phyloP scores from a whole-genome alignment of 192 early-diverging fungal species.

The Backusella macrospora region DNA sequence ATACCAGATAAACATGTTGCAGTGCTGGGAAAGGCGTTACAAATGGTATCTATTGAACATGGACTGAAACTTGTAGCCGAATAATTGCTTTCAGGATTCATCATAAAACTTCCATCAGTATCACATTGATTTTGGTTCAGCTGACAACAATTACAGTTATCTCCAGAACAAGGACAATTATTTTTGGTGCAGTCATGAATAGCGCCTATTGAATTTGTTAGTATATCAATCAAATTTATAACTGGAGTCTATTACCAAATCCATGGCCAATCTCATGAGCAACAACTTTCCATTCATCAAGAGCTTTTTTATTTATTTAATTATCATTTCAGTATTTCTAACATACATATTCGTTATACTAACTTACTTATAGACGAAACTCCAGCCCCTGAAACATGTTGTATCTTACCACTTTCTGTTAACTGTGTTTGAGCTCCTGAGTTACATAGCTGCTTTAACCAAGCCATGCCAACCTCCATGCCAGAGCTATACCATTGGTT shows the following conservation, averaged over 20 bases:
- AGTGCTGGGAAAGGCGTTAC: conserved; percentile 30
- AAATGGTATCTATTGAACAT: conserved; percentile 62
- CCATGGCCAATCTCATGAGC: conserved; percentile 95
- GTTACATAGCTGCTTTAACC: conserved; percentile 79
- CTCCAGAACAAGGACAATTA: conserved; percentile 60
- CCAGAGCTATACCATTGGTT: conserved; percentile 53
- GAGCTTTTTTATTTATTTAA: conserved; percentile 25
- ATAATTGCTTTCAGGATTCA: conserved; percentile 63
- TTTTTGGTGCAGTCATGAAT: conserved; percentile 82
- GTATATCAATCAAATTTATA: neutral
- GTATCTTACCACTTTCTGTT: conserved; percentile 43
- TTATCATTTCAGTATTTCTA: neutral
- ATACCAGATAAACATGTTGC: conserved; percentile 38
- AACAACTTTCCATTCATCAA: conserved; percentile 91
- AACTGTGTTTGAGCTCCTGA: conserved; percentile 52
- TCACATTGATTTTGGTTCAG: neutral
- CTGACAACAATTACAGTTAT: conserved; percentile 58
- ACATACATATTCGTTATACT: neutral
- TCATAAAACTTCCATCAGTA: conserved; percentile 27
- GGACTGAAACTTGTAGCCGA: conserved; percentile 65
- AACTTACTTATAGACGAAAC: conserved; percentile 75
- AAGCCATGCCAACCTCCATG: conserved; percentile 85
- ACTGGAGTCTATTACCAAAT: conserved; percentile 45
- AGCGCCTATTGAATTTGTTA: conserved; percentile 60
- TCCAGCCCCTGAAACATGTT: conserved; percentile 80